Conservation (phyloP, 805 yeast species). For the Barnettozyma pratensis region DNA sequence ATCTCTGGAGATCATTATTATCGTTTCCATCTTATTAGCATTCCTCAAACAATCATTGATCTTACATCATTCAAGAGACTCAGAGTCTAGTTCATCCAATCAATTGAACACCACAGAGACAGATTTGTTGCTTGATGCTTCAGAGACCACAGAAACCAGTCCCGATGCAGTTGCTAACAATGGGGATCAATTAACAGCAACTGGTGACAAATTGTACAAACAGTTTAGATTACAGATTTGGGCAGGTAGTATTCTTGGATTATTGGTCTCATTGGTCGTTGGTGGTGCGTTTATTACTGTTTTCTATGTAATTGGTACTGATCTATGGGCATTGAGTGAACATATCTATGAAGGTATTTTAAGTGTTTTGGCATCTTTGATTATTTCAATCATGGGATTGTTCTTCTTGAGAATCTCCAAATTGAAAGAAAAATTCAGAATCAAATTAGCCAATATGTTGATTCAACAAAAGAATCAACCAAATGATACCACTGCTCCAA, state of each 20-base stretch:
- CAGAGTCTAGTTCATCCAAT: not conserved
- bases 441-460: slow-evolving; percentile 45
- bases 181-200: slow-evolving; percentile 13
- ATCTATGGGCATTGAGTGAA: slow-evolving; percentile 84
- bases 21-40: slow-evolving; percentile 67
- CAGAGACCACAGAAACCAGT: not conserved
- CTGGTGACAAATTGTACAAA: slow-evolving; percentile 33
- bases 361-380: slow-evolving; percentile 68
- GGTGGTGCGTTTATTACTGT: slow-evolving; percentile 67
- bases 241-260: slow-evolving; percentile 74
- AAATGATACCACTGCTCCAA: not conserved
- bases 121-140: slow-evolving; percentile 10
- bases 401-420: slow-evolving; percentile 77
- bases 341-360: slow-evolving; percentile 86
- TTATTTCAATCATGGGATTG: slow-evolving; percentile 84
- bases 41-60: slow-evolving; percentile 59
- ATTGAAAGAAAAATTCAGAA: slow-evolving; percentile 76
- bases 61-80: slow-evolving; percentile 24
- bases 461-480: slow-evolving; percentile 10
- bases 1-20: slow-evolving; percentile 71
- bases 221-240: slow-evolving; percentile 66
- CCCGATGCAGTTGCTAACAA: not conserved
- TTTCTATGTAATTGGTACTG: slow-evolving; percentile 75
- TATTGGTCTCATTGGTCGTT: slow-evolving; percentile 60
- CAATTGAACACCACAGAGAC: slow-evolving; percentile 3